phyloP scores from a whole-genome alignment of 345 rosid species.

The Erodium maritimum region DNA sequence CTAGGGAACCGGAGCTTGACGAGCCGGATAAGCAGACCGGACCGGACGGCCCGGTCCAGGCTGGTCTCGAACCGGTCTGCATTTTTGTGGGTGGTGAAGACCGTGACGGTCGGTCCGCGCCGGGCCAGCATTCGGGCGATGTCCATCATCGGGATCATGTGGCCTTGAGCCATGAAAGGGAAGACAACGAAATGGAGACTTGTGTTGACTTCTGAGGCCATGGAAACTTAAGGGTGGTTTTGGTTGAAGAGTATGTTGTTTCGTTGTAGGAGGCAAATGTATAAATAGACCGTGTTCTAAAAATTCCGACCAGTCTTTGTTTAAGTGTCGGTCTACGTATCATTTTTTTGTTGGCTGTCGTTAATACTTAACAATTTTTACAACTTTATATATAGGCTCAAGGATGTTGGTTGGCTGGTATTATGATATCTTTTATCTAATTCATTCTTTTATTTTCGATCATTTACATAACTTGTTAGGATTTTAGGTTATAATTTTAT shows the following conservation, averaged over 20 bases:
- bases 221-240: no score
- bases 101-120: constrained; percentile 11
- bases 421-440: no score
- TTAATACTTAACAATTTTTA: no score
- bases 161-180: constrained; percentile 39
- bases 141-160: constrained; percentile 36
- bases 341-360: no score
- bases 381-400: no score
- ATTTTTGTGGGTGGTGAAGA: not conserved
- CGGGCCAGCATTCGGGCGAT: constrained; percentile 21
- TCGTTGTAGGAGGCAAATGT: constrained; percentile 24
- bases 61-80: constrained; percentile 10
- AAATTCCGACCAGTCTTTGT: constrained; percentile 15
- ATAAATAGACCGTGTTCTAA: no score
- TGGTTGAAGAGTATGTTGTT: no score
- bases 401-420: no score
- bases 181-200: constrained; percentile 16
- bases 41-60: constrained; percentile 11
- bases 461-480: no score
- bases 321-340: no score
- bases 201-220: not conserved
- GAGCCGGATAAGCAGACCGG: constrained; percentile 19
- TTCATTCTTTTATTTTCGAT: no score
- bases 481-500: no score
- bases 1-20: constrained; percentile 25